Evolutionary conservation across 257 asterid species (phyloP), one percentile per base, ranked within the genome.

Genomic region (Plantago ovata): DNA sequence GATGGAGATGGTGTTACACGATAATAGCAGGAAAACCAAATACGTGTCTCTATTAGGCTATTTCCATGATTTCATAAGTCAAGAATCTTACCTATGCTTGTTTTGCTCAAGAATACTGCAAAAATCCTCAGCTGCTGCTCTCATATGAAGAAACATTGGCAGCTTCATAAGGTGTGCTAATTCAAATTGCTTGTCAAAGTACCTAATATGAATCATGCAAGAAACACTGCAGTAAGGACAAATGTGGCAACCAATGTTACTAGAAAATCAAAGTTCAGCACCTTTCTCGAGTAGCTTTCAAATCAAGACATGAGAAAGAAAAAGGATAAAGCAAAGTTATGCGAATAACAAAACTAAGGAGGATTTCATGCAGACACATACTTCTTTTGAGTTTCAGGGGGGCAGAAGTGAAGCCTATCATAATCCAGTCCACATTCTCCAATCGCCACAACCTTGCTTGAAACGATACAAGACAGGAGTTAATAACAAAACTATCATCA

Each of bases 131-230:
- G 84, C 95, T 61, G 98, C 96, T 46, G 95, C 95, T 72, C 98
- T 90, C 98, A 92, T 92, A 75, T 92, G 98, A 67, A 92, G 98
- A 79, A 92, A 88, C 97, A 92, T 85, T 39, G 98, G 97, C 74
- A 92, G 81, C 82, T 84, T 85, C 69, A 69, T 79, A n/a, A 78
- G 76, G 78, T 81, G 57, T 55, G 98, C 97, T 68, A 88, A 74
- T 65, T 92, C 95, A 81, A 92, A 92, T 65, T 92, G 98, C 84
- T 88, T 92, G 72, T 86, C 82, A 40, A 92, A 92, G 78, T 88
- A 92, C 85, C 98, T 91, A 60, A 46, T 41, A 53, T 69, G 11
- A 6, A 53, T 53, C 46, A 69, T 39, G 62, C 58, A 56, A 15
- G 43, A 9, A 39, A 48, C 13, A 56, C 14, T 21, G 38, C 18